Evolutionary conservation across 1,139 yeast genomes (phyloP).

Genomic region (Trichomonascaceae sp.): DNA sequence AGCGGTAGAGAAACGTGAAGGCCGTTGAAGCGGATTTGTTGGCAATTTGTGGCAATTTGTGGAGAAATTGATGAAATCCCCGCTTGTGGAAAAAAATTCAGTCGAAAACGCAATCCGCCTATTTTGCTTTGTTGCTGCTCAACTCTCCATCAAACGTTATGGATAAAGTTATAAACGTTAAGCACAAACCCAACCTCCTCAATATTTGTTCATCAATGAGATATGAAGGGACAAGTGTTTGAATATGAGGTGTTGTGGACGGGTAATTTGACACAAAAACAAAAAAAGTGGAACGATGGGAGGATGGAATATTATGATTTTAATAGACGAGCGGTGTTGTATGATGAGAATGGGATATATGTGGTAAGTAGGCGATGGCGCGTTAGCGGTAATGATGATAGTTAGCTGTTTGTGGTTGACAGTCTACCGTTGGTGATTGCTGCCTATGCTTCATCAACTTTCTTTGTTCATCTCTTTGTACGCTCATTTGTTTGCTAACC

Average conservation of each 20-base stretch:
- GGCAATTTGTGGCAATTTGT: too few species aligned
- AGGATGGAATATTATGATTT: constrained; percentile 41
- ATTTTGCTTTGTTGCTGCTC: too few species aligned
- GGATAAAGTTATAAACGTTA: background rate
- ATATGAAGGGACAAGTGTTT: constrained; percentile 21
- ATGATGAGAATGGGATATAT: constrained; percentile 36
- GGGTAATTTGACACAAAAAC: constrained; percentile 42
- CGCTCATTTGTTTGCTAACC: background rate
- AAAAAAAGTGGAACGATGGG: constrained; percentile 55
- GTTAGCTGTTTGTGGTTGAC: too few species aligned
- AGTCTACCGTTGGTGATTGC: too few species aligned
- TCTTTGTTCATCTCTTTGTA: too few species aligned
- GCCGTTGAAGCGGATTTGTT: too few species aligned
- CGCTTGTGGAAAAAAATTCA: too few species aligned
- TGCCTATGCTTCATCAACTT: too few species aligned
- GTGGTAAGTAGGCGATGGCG: constrained; percentile 36
- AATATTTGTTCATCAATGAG: background rate
- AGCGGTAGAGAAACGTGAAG: too few species aligned
- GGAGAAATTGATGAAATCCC: too few species aligned
- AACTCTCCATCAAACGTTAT: background rate
- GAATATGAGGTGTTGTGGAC: constrained; percentile 43
- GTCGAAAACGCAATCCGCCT: too few species aligned
- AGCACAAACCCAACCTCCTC: background rate
- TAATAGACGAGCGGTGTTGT: constrained; percentile 44
- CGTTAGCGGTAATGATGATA: background rate